Evolutionary conservation across 2,329 filamentous ascomycete genomes (phyloP).

Genomic region (Xylaria sp.): DNA sequence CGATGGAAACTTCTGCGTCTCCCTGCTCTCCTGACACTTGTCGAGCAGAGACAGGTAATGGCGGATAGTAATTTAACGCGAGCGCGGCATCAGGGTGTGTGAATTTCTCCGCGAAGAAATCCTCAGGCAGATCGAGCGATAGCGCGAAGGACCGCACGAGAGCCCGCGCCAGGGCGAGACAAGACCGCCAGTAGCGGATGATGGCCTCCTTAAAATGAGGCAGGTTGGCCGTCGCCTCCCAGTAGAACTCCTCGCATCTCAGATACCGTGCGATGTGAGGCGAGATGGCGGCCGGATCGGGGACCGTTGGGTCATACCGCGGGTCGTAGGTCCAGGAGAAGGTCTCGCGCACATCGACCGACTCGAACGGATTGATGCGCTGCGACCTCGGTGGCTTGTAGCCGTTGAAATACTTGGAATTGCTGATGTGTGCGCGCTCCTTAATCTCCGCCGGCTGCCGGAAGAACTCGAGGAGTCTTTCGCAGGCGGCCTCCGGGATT

Average conservation of each 20-base stretch:
- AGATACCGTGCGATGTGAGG: conserved; percentile 37
- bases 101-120: conserved; percentile 54
- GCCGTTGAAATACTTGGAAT: conserved; percentile 55
- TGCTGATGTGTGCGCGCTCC: conserved; percentile 49
- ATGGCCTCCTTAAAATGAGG: conserved; percentile 53
- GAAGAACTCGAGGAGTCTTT: conserved; percentile 42
- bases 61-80: conserved; percentile 57
- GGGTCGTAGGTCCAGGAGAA: conserved; percentile 53
- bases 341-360: conserved; percentile 49
- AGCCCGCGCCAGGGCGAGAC: conserved; percentile 52
- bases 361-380: conserved; percentile 43
- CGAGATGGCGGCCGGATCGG: conserved; percentile 47
- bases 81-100: conserved; percentile 50
- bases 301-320: conserved; percentile 44
- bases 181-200: conserved; percentile 51
- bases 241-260: conserved; percentile 43
- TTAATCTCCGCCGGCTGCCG: conserved; percentile 43
- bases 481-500: conserved; percentile 49
- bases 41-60: conserved; percentile 28
- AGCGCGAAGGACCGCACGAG: conserved; percentile 56
- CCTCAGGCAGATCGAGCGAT: conserved; percentile 54
- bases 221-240: conserved; percentile 46
- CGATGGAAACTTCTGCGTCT: conserved; percentile 51
- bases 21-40: conserved; percentile 26
- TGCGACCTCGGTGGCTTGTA: conserved; percentile 52